phyloP scores from a whole-genome alignment of 345 rosid species.

The Turnera subulata region DNA sequence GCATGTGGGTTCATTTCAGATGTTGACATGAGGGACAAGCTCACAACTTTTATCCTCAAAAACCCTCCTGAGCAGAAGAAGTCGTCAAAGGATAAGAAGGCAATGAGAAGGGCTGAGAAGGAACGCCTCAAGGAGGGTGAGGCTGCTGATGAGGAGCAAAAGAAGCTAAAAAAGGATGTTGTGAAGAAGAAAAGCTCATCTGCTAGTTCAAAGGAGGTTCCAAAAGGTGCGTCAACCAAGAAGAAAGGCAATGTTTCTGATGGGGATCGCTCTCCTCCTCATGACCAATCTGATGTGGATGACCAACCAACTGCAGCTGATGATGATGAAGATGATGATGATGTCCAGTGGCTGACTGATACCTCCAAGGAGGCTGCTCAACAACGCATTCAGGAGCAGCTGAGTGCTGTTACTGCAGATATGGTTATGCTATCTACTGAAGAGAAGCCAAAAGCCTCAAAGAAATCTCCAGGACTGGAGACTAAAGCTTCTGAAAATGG shows the following conservation, averaged over 20 bases:
- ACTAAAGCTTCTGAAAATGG: slow-evolving; percentile 28
- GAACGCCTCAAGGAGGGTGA: slow-evolving; percentile 89
- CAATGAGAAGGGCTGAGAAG: slow-evolving; percentile 90
- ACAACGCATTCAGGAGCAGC: slow-evolving; percentile 73
- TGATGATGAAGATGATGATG: slow-evolving; percentile 47
- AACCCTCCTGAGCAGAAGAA: slow-evolving; percentile 76
- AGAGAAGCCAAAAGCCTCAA: slow-evolving; percentile 38
- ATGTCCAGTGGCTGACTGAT: slow-evolving; percentile 81
- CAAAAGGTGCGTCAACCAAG: slow-evolving; percentile 38
- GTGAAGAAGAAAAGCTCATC: slow-evolving; percentile 58
- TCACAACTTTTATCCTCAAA: slow-evolving; percentile 66
- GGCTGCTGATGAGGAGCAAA: slow-evolving; percentile 79
- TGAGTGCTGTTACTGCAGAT: slow-evolving; percentile 80
- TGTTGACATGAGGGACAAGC: slow-evolving; percentile 86
- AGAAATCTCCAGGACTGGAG: slow-evolving; percentile 31
- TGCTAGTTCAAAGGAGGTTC: slow-evolving; percentile 36
- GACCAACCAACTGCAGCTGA: slow-evolving; percentile 33
- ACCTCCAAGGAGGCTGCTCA: slow-evolving; percentile 75
- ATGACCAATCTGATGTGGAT: slow-evolving; percentile 39
- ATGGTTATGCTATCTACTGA: slow-evolving; percentile 72
- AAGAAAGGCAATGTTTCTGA: slow-evolving; percentile 53
- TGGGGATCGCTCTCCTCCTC: slow-evolving; percentile 62
- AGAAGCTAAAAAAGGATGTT: slow-evolving; percentile 53
- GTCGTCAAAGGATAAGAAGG: slow-evolving; percentile 59
- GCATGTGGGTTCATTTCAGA: slow-evolving; percentile 82